Evolutionary conservation across 2,329 filamentous ascomycete genomes (phyloP).

Genomic region (Fusarium lyarnte): DNA sequence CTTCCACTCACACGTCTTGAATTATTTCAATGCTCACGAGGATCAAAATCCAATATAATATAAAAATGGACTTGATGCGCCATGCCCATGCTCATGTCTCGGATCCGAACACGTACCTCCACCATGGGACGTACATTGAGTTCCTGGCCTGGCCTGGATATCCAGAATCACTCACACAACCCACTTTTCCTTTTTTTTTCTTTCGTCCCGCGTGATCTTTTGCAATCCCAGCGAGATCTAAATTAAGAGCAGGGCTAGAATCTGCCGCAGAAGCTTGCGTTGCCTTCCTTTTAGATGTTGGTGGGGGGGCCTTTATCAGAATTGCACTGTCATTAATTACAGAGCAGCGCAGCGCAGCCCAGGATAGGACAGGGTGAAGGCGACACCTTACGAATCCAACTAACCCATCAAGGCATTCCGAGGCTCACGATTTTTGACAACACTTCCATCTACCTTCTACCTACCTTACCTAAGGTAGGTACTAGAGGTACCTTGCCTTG

Average conservation of each 20-base stretch:
- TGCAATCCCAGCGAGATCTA: slow-evolving; percentile 12
- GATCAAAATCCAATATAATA: background rate
- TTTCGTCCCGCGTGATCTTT: slow-evolving; percentile 19
- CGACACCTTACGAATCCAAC: slow-evolving; percentile 3
- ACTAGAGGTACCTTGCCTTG: background rate
- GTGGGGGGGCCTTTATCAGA: background rate
- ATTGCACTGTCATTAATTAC: background rate
- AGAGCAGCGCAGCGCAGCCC: background rate
- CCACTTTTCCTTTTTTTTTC: slow-evolving; percentile 19
- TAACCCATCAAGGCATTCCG: slow-evolving; percentile 24
- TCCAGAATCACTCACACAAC: background rate
- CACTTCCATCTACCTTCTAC: background rate
- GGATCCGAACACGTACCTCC: slow-evolving; percentile 10
- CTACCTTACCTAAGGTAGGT: too few species aligned
- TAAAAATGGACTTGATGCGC: background rate
- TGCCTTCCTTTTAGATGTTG: background rate
- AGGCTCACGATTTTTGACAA: background rate
- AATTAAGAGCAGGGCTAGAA: slow-evolving; percentile 19
- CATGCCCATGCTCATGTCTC: background rate
- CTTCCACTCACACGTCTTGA: slow-evolving; percentile 4
- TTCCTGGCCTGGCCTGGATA: background rate
- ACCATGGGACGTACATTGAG: background rate
- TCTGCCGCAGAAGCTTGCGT: background rate
- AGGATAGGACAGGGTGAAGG: background rate
- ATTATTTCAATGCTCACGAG: slow-evolving; percentile 12